Percentiles rank a stretch among this genome's conserved stretches.
Evolutionary conservation across 441 rosid genomes (phyloP).

Genomic region (Gossypium davidsonii): DNA sequence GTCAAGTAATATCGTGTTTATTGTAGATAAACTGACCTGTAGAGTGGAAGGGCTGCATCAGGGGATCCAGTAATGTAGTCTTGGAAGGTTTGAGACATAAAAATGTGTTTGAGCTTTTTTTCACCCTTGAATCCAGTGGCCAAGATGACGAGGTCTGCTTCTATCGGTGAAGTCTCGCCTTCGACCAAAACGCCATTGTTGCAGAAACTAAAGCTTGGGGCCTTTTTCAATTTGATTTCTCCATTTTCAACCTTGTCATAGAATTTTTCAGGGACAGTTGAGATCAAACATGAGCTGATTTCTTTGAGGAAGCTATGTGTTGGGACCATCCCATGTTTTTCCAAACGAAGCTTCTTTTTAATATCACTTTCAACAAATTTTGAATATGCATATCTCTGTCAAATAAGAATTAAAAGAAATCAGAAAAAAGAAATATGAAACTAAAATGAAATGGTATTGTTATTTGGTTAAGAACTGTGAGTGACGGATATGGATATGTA

Average conservation of each 20-base stretch:
- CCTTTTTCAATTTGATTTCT: slow-evolving; percentile 35
- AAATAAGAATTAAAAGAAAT: neutral
- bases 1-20: neutral
- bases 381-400: slow-evolving; percentile 36
- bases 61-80: slow-evolving; percentile 29
- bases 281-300: slow-evolving; percentile 27
- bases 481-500: neutral
- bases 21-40: slow-evolving; percentile 26
- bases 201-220: slow-evolving; percentile 35
- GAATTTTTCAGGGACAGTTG: slow-evolving; percentile 33
- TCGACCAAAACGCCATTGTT: slow-evolving; percentile 30
- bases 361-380: slow-evolving; percentile 36
- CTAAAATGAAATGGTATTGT: neutral
- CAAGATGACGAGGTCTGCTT: slow-evolving; percentile 38
- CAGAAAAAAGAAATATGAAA: neutral
- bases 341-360: slow-evolving; percentile 31
- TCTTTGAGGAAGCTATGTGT: slow-evolving; percentile 27
- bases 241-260: slow-evolving; percentile 44
- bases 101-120: slow-evolving; percentile 38
- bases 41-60: slow-evolving; percentile 36
- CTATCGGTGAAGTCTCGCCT: slow-evolving; percentile 18
- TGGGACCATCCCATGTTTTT: slow-evolving; percentile 44
- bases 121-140: slow-evolving; percentile 49
- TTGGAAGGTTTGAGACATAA: slow-evolving; percentile 24
- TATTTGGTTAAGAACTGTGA: neutral